Evolutionary conservation across 192 early-diverging fungal genomes (phyloP).

Genomic region (Chytriomyces sp.): DNA sequence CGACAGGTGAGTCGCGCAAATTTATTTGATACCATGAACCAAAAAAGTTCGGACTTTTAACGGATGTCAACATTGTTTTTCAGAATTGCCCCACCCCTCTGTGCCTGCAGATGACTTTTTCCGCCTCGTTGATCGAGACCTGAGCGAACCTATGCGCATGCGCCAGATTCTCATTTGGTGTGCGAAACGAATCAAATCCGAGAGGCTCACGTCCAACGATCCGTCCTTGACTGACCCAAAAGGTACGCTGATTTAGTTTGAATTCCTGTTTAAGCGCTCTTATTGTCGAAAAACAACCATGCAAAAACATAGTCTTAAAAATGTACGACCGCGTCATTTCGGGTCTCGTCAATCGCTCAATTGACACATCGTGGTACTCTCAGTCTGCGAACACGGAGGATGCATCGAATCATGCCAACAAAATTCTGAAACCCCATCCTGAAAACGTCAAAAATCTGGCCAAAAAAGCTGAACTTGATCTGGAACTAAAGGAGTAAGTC

Average conservation of each 20-base stretch:
- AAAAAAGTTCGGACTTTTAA: background rate
- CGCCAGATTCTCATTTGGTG: slow-evolving; percentile 75
- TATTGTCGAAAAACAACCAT: background rate
- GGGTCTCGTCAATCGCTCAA: slow-evolving; percentile 38
- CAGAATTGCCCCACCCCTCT: slow-evolving; percentile 65
- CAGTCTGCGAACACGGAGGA: background rate
- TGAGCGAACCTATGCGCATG: slow-evolving; percentile 68
- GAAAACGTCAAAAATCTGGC: slow-evolving; percentile 42
- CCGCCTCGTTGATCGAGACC: slow-evolving; percentile 69
- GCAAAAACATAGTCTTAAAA: slow-evolving; percentile 38
- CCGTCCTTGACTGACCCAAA: background rate
- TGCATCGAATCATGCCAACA: background rate
- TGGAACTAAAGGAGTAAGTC: slow-evolving; percentile 34
- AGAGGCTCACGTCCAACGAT: slow-evolving; percentile 7
- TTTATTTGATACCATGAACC: background rate
- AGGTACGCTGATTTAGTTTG: background rate
- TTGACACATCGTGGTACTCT: slow-evolving; percentile 63
- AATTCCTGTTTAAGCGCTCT: background rate
- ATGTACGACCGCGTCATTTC: slow-evolving; percentile 49
- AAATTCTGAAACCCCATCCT: slow-evolving; percentile 48
- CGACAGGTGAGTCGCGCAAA: background rate
- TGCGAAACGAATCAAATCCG: slow-evolving; percentile 45
- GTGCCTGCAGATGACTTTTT: slow-evolving; percentile 65
- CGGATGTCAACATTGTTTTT: background rate
- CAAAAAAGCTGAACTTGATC: slow-evolving; percentile 31